Percentiles rank a stretch among this genome's conserved stretches.
These are phyloP conservation scores for Escallonia rubra DNA, from an alignment of 129 eudicot species.

Conservation along the genomic window DNA sequence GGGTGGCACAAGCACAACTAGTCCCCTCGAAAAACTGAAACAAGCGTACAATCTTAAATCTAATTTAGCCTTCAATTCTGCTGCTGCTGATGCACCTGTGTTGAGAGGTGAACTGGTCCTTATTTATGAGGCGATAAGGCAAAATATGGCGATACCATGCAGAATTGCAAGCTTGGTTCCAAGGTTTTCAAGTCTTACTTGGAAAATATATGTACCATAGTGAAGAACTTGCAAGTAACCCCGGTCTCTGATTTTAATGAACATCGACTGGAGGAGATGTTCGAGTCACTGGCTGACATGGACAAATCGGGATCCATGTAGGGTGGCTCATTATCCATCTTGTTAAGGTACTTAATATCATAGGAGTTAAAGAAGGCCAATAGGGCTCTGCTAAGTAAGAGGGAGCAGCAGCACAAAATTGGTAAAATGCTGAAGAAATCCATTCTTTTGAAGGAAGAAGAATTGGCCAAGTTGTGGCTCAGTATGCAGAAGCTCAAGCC, in stretches of 20 bases:
- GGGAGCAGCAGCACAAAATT: neutral
- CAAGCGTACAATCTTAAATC: neutral
- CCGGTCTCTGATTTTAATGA: neutral
- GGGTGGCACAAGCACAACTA: neutral
- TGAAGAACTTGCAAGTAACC: neutral
- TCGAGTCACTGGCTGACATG: neutral
- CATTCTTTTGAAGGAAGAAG: constrained; percentile 3
- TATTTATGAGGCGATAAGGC: neutral
- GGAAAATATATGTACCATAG: neutral
- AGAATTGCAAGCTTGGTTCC: neutral
- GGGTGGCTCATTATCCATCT: neutral
- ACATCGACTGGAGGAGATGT: neutral
- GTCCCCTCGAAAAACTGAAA: neutral
- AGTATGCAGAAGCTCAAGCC: neutral
- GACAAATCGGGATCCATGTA: neutral
- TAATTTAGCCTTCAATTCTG: neutral
- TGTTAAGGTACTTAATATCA: neutral
- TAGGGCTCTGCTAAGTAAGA: neutral
- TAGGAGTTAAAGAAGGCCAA: neutral
- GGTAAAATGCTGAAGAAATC: neutral
- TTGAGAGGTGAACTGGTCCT: neutral
- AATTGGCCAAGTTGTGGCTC: neutral
- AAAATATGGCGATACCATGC: neutral
- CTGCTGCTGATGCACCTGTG: neutral
- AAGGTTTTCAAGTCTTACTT: neutral